Percentiles rank a stretch among this genome's conserved stretches.
These are phyloP conservation scores for Clathrus columnatus DNA, from an alignment of 768 basidiomycete genomes.

Conservation along the genomic window DNA sequence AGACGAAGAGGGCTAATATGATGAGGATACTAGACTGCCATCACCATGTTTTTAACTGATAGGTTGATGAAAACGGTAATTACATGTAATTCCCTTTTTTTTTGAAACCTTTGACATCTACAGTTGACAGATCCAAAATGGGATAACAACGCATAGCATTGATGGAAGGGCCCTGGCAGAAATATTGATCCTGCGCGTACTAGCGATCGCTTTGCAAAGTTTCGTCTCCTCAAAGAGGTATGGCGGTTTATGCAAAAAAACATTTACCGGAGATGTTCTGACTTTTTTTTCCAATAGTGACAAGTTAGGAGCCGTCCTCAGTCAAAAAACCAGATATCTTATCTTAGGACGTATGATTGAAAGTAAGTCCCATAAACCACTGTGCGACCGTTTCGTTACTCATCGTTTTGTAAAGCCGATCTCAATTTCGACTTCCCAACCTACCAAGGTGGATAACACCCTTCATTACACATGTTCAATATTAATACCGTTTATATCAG, in stretches of 20 bases:
- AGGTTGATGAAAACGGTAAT: conserved; percentile 3
- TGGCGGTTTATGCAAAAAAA: background rate
- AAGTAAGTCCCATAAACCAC: background rate
- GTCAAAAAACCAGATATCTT: background rate
- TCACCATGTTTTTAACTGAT: conserved; percentile 1
- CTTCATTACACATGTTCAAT: background rate
- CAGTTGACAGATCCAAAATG: conserved; percentile 6
- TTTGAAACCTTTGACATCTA: background rate
- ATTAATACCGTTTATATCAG: background rate
- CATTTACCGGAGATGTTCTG: background rate
- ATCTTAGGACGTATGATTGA: conserved; percentile 3
- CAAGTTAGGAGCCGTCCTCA: background rate
- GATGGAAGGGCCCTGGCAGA: background rate
- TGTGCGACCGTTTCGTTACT: background rate
- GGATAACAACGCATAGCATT: background rate
- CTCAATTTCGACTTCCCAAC: background rate
- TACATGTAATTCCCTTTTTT: background rate
- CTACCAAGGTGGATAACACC: background rate
- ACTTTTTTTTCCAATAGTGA: background rate
- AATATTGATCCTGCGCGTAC: background rate
- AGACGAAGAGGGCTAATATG: no score
- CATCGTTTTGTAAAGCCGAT: background rate
- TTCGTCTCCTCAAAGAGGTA: background rate
- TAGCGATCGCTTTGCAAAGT: background rate
- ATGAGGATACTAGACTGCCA: background rate